A percentile compares a stretch with the other conserved stretches of the same genome.
These are phyloP conservation scores for Neurospora tetrasperma DNA, from an alignment of 495 filamentous ascomycete genomes.

Conservation along the genomic window DNA sequence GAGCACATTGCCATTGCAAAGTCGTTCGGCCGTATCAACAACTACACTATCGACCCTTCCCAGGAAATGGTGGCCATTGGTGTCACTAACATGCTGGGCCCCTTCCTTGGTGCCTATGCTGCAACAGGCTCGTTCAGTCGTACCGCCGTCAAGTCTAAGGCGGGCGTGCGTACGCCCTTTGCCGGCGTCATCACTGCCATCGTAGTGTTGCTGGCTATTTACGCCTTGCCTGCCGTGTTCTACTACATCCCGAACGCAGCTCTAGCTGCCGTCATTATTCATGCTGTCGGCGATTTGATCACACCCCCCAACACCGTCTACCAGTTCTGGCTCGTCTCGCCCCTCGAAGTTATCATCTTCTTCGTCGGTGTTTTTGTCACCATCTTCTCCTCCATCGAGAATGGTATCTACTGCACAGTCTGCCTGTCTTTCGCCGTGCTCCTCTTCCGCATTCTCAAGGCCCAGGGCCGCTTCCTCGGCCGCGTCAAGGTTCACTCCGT, in stretches of 20 bases:
- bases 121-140: slow-evolving; percentile 95
- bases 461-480: slow-evolving; percentile 79
- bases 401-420: slow-evolving; percentile 86
- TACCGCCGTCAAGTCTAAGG: slow-evolving; percentile 97
- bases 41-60: slow-evolving; percentile 95
- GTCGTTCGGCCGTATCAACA: slow-evolving; percentile 93
- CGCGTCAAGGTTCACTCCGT: slow-evolving; percentile 84
- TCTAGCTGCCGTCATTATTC: slow-evolving; percentile 92
- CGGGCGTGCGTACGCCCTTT: slow-evolving; percentile 87
- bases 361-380: slow-evolving; percentile 90
- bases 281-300: slow-evolving; percentile 91
- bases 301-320: slow-evolving; percentile 90
- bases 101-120: slow-evolving; percentile 89
- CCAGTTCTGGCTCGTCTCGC: slow-evolving; percentile 90
- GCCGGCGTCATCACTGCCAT: slow-evolving; percentile 83
- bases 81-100: slow-evolving; percentile 80
- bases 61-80: slow-evolving; percentile 96
- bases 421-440: slow-evolving; percentile 65
- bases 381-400: slow-evolving; percentile 77
- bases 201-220: slow-evolving; percentile 90
- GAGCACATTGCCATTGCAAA: slow-evolving; percentile 98
- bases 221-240: slow-evolving; percentile 84
- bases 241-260: slow-evolving; percentile 84
- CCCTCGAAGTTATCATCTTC: slow-evolving; percentile 85
- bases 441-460: slow-evolving; percentile 75